These are phyloP conservation scores for Saccharomycopsis phalli DNA, from an alignment of 1,139 yeast genomes.

Conservation along the genomic window DNA sequence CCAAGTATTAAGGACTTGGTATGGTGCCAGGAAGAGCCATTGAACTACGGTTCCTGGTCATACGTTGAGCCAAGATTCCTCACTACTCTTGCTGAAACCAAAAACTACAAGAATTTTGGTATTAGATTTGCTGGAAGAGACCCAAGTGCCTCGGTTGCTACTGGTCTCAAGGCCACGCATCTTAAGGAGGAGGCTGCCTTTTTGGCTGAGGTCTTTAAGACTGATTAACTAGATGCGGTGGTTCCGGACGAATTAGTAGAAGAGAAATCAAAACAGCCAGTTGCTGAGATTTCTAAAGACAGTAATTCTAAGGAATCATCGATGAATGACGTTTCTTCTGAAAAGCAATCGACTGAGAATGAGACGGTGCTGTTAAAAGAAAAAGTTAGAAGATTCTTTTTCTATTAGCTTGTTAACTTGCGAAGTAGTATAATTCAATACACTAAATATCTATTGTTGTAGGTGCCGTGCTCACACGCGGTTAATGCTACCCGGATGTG, in stretches of 20 bases:
- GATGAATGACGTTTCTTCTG: not conserved
- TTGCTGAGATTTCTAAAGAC: not conserved
- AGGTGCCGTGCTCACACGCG: too few relatives aligned
- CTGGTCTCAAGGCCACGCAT: conserved; percentile 91
- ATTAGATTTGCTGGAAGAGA: conserved; percentile 95
- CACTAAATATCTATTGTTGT: not conserved
- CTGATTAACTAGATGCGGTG: conserved; percentile 4
- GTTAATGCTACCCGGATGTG: too few relatives aligned
- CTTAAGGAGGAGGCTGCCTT: conserved; percentile 81
- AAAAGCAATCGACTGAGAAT: not conserved
- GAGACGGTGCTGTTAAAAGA: not conserved
- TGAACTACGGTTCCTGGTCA: conserved; percentile 91
- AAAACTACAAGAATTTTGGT: conserved; percentile 45
- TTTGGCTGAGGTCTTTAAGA: conserved; percentile 61
- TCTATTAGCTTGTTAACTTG: not conserved
- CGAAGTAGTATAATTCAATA: not conserved
- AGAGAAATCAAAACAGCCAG: not conserved
- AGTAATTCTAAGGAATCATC: not conserved
- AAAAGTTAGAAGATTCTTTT: conserved; percentile 2
- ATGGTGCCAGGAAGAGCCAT: conserved; percentile 98
- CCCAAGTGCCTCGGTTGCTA: conserved; percentile 97
- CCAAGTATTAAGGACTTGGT: conserved; percentile 82
- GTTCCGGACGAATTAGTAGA: not conserved
- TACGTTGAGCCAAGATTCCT: conserved; percentile 73
- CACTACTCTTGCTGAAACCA: conserved; percentile 69